These are phyloP conservation scores for Tetradesmus obliquus DNA, from an alignment of 139 green algal species.

Conservation along the genomic window DNA sequence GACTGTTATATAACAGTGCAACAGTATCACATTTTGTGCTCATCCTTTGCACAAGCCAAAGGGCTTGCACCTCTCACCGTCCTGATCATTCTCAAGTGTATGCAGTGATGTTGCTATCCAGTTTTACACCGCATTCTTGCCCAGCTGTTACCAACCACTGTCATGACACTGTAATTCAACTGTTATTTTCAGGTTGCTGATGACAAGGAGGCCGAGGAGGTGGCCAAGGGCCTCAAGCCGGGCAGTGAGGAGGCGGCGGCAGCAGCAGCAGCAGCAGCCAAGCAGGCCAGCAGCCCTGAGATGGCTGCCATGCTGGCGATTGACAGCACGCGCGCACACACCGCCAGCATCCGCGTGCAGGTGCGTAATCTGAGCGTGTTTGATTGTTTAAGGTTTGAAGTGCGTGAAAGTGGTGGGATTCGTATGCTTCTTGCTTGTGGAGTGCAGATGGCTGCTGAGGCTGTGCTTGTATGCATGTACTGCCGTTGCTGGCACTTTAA, in stretches of 20 bases:
- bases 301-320: conserved; percentile 32
- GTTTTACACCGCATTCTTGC: too few species aligned
- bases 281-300: not conserved
- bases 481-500: too few species aligned
- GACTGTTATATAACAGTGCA: not conserved
- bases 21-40: not conserved
- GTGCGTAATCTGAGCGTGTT: not conserved
- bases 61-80: too few species aligned
- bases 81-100: too few species aligned
- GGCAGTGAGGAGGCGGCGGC: conserved; percentile 1
- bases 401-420: too few species aligned
- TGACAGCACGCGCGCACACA: conserved; percentile 12
- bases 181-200: not conserved
- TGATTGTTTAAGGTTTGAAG: too few species aligned
- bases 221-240: not conserved
- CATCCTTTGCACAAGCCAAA: too few species aligned
- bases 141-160: not conserved
- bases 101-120: too few species aligned
- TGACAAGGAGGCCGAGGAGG: conserved; percentile 45
- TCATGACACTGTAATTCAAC: not conserved
- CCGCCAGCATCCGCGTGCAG: conserved; percentile 16
- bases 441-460: too few species aligned
- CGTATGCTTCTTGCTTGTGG: too few species aligned
- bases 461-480: too few species aligned
- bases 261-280: conserved; percentile 17